Percentiles rank a stretch among this genome's conserved stretches.
phyloP scores from a whole-genome alignment of 177 flowering plant genomes.

The Tripterygium wilfordii region DNA sequence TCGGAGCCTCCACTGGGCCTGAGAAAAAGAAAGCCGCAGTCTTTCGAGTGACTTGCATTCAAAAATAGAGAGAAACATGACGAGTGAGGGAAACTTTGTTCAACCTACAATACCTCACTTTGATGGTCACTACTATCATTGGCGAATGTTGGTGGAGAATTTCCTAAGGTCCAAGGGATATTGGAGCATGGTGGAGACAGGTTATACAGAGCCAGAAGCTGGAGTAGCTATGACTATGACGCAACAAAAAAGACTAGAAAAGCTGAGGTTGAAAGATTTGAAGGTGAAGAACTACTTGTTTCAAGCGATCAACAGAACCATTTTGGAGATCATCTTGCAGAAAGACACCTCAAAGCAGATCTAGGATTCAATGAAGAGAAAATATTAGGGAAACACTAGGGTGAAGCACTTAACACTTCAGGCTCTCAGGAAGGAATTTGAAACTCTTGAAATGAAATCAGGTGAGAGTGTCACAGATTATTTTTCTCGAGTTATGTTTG shows the following conservation, averaged over 20 bases:
- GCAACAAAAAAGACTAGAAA: neutral
- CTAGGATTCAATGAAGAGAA: conserved; percentile 14
- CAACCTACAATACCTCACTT: conserved; percentile 1
- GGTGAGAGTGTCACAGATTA: conserved; percentile 8
- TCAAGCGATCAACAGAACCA: conserved; percentile 5
- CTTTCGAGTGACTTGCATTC: too few relatives aligned
- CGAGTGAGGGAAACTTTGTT: neutral
- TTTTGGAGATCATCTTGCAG: conserved; percentile 5
- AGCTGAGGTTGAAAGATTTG: conserved; percentile 9
- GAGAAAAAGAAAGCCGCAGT: too few relatives aligned
- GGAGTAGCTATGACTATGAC: neutral
- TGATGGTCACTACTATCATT: conserved; percentile 11
- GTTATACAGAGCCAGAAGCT: neutral
- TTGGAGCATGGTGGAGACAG: neutral
- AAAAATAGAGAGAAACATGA: neutral
- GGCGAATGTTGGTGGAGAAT: too few relatives aligned
- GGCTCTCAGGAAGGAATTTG: conserved; percentile 5
- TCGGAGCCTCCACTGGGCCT: too few relatives aligned
- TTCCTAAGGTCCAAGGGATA: conserved; percentile 10
- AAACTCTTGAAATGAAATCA: conserved; percentile 10
- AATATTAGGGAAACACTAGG: conserved; percentile 6
- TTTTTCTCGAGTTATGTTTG: neutral
- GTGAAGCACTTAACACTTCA: conserved; percentile 8
- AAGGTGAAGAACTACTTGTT: conserved; percentile 13
- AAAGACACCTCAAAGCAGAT: conserved; percentile 6